Percentiles rank a stretch among this genome's conserved stretches.
These are phyloP conservation scores for Beauveria brongniartii DNA, from an alignment of 2,329 filamentous ascomycete genomes.

Conservation along the genomic window DNA sequence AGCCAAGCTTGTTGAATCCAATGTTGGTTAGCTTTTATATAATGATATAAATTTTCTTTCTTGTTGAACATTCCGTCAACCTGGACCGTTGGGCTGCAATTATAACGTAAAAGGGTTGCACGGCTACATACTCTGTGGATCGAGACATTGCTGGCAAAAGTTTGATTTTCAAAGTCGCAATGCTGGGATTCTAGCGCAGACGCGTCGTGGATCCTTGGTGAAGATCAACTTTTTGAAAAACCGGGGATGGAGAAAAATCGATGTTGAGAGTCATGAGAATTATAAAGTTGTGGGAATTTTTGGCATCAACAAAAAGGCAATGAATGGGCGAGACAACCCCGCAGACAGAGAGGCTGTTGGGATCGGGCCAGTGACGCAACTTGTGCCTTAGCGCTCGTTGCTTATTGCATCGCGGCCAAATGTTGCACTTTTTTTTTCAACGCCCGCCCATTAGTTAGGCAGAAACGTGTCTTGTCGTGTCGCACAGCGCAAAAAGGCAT, in stretches of 20 bases:
- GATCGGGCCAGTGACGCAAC: slow-evolving; percentile 3
- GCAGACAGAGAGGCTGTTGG: background rate
- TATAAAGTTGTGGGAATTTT: background rate
- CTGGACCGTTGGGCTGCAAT: background rate
- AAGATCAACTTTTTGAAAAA: background rate
- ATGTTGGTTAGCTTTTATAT: background rate
- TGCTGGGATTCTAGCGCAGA: background rate
- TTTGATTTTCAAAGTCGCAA: background rate
- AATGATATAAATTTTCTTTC: too few relatives aligned
- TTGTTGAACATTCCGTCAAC: too few relatives aligned
- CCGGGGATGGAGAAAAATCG: background rate
- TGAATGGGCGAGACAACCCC: background rate
- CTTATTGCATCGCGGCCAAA: background rate
- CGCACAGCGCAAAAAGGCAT: background rate
- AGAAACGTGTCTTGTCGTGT: background rate
- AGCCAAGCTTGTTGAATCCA: slow-evolving; percentile 15
- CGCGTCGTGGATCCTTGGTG: background rate
- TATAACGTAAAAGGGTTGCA: slow-evolving; percentile 2
- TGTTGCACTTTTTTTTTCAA: too few relatives aligned
- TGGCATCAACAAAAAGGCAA: too few relatives aligned
- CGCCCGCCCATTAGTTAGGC: background rate
- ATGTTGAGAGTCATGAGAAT: background rate
- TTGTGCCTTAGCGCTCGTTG: slow-evolving; percentile 5
- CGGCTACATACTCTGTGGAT: background rate
- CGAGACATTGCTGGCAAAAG: slow-evolving; percentile 2